Conservation (phyloP, 805 yeast genomes). For the Komagataella pastoris region DNA sequence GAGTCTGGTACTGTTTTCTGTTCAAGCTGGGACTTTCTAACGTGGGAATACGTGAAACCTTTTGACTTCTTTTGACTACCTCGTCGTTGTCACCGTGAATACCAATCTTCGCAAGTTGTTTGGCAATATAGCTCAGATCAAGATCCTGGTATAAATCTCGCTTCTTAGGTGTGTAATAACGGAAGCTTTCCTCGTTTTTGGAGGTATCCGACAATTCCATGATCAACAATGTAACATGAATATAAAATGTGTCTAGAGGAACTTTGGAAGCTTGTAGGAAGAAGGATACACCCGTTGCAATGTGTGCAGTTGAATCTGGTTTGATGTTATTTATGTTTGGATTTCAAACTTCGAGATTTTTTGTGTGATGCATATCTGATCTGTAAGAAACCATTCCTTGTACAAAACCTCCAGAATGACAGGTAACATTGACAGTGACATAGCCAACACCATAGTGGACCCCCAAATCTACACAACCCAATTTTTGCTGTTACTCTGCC, state of each 20-base stretch:
- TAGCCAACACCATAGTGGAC: neutral
- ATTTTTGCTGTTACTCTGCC: conserved; percentile 12
- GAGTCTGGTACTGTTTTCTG: conserved; percentile 2
- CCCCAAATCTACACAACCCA: conserved; percentile 12
- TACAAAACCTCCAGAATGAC: neutral
- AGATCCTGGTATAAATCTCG: neutral
- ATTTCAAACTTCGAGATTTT: neutral
- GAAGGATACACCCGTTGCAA: neutral
- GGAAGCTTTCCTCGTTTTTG: neutral
- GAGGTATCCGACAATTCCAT: neutral
- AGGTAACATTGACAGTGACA: neutral
- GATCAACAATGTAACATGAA: neutral
- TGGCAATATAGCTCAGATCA: neutral
- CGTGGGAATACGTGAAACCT: neutral
- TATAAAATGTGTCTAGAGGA: too few relatives aligned
- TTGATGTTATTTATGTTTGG: neutral
- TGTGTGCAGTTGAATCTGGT: neutral
- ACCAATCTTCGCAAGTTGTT: neutral
- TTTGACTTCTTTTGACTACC: neutral
- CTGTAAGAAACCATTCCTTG: neutral
- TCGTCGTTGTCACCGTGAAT: neutral
- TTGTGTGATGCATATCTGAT: neutral
- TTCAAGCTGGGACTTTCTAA: conserved; percentile 1
- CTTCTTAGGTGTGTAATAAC: neutral
- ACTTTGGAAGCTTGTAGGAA: neutral